Evolutionary conservation across 169 alveolate genomes (phyloP).

Genomic region (Cryptosporidium sp.): DNA sequence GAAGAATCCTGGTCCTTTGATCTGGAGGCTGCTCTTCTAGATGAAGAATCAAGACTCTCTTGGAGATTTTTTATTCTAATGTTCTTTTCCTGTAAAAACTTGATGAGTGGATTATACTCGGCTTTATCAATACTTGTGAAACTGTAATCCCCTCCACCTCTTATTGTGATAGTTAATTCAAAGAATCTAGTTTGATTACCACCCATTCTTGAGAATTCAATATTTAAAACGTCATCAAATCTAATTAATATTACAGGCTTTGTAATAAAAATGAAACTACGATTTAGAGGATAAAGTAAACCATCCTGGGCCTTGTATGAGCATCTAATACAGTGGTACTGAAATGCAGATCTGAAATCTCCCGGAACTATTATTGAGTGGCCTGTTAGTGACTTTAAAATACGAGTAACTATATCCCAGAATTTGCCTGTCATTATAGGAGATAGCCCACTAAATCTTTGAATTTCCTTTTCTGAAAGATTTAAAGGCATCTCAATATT

Average conservation of each 20-base stretch:
- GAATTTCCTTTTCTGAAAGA: constrained; percentile 88
- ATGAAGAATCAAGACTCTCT: constrained; percentile 75
- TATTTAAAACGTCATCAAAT: constrained; percentile 92
- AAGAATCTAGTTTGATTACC: constrained; percentile 93
- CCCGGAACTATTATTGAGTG: constrained; percentile 95
- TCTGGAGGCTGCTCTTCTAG: constrained; percentile 75
- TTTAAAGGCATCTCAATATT: constrained; percentile 87
- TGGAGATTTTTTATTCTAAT: constrained; percentile 85
- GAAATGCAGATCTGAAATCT: constrained; percentile 89
- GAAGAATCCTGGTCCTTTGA: constrained; percentile 77
- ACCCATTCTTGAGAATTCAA: constrained; percentile 94
- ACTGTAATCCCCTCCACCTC: constrained; percentile 90
- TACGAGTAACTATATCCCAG: constrained; percentile 91
- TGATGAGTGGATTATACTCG: constrained; percentile 86
- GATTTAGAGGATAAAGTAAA: constrained; percentile 93
- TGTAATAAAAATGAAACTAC: constrained; percentile 92
- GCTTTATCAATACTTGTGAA: constrained; percentile 94
- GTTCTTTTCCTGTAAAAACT: constrained; percentile 85
- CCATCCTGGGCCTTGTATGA: constrained; percentile 97
- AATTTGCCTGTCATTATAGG: constrained; percentile 81
- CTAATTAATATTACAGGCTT: constrained; percentile 96
- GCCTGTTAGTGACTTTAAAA: constrained; percentile 91
- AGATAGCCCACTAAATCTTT: constrained; percentile 80
- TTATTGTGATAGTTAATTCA: constrained; percentile 90
- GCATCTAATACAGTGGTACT: constrained; percentile 90